Evolutionary conservation across 2,329 filamentous ascomycete species (phyloP).

Genomic region (Lasiodiplodia citricola): DNA sequence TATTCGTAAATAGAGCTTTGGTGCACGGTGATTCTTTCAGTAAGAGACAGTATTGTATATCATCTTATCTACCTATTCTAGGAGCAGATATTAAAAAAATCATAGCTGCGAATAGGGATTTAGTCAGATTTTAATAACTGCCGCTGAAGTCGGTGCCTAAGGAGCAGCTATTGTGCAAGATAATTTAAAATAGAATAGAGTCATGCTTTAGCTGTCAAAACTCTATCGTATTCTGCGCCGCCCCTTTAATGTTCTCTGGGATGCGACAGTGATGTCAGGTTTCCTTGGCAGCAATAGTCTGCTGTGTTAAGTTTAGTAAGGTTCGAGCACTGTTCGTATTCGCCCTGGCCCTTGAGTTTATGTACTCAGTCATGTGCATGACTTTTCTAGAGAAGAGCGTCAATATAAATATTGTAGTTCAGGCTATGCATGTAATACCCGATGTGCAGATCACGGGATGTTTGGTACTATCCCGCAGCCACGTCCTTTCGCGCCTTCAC

Average conservation of each 20-base stretch:
- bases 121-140: no score
- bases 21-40: no score
- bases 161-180: no score
- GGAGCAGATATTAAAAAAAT: no score
- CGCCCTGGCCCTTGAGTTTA: neutral
- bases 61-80: no score
- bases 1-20: no score
- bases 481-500: neutral
- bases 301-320: neutral
- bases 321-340: neutral
- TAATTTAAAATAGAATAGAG: neutral
- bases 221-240: neutral
- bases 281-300: slow-evolving; percentile 7
- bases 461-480: neutral
- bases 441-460: neutral
- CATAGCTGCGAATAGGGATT: no score
- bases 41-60: no score
- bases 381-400: neutral
- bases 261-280: slow-evolving; percentile 1
- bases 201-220: neutral
- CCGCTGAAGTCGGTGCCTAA: no score
- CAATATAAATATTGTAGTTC: neutral
- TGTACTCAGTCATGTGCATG: neutral
- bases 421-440: neutral
- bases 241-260: slow-evolving; percentile 8